phyloP scores from a whole-genome alignment of 2,329 filamentous ascomycete species.

The Pyricularia grisea region DNA sequence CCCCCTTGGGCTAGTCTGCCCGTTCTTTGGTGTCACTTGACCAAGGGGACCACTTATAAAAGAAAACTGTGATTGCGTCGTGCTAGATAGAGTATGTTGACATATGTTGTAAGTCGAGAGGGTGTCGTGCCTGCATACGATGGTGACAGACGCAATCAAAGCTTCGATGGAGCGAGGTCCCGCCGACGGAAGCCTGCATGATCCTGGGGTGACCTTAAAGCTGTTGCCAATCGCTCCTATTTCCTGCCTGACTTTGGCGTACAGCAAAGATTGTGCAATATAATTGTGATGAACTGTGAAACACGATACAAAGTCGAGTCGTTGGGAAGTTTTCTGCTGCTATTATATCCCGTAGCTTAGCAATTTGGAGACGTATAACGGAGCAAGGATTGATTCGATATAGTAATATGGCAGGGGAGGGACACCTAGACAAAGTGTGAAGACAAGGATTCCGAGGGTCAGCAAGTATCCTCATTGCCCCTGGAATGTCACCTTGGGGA shows the following conservation, averaged over 20 bases:
- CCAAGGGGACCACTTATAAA: background rate
- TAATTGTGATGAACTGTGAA: background rate
- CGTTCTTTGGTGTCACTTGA: background rate
- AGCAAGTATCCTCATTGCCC: background rate
- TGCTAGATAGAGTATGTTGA: background rate
- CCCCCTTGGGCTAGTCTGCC: background rate
- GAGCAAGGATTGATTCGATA: background rate
- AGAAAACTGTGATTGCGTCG: background rate
- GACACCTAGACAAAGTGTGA: background rate
- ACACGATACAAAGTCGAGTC: background rate
- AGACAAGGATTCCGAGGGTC: background rate
- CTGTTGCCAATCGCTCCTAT: background rate
- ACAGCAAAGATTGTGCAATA: background rate
- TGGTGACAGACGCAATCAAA: background rate
- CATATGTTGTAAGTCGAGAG: background rate
- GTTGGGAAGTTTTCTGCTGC: background rate
- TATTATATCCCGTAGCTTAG: background rate
- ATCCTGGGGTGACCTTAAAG: background rate
- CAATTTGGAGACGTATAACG: background rate
- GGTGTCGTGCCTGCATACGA: background rate
- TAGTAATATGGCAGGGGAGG: background rate
- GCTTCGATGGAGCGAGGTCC: background rate
- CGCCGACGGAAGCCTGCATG: background rate
- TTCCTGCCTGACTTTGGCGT: too few relatives aligned
- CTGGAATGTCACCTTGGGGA: background rate